Base-by-base conservation (phyloP, 805 yeast genomes). In the Cyberlindnera nakhonratchasimensis region DNA sequence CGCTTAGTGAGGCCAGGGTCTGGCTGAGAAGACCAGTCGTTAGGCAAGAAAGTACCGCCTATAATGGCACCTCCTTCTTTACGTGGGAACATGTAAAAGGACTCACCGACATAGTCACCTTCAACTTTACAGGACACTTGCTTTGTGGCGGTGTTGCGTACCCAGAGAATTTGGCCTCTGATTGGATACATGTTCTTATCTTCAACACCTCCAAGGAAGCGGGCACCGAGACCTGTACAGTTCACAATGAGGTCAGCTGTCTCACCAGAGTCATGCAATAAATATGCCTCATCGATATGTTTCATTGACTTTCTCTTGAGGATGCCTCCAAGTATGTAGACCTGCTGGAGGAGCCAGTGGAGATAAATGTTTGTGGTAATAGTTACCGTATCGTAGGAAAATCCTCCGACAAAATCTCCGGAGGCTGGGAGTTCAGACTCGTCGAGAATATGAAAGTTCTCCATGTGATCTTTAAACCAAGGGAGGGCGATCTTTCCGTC, bases 11-110 rank as follows among this genome's bases (percentile, higher is more conserved):
- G 63, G 13, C 57, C 73, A 3, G 57, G 53, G 48, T 79, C 80
- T 31, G 65, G 63, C 3, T 50, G 53, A 0, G 58, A 46, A 6
- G 61, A 54, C 62, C 65, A 66, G 22, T 64, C 56, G 30, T 61
- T 52, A 12, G 54, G 47, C 11, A 49, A 37, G 40, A 57, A 58
- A 13, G 65, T 52, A 10, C 88, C 89, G 3, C 88, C 89, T 43
- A 82, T 70, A 29, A 82, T 76, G 25, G 77, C 67, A 34, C 85
- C 86, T n/a, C 88, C 87, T 61, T 82, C 88, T 46, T 75, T 76
- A 42, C 88, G 62, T n/a, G 88, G 88, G 69, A 82, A 75, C 26
- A 77, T 64, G 54, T 82, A 81, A 21, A 80, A 62, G 37, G 64
- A 55, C 50, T 82, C 88, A 30, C 61, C 55, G 1, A 57, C 58